Conservation (phyloP, 2,329 filamentous ascomycete species). For the Hortaea werneckii region DNA sequence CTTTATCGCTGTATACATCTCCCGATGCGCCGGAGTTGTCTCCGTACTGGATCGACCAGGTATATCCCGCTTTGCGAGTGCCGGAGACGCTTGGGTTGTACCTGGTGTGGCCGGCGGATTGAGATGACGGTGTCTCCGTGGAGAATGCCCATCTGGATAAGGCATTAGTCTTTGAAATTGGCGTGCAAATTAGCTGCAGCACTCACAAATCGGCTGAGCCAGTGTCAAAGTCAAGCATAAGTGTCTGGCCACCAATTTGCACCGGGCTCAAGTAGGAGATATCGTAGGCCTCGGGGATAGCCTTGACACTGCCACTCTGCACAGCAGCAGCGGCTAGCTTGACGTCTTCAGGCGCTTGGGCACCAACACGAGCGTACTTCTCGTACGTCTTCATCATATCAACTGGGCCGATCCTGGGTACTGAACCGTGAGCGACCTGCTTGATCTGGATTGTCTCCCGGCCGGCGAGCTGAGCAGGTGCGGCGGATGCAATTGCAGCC, state of each 20-base stretch:
- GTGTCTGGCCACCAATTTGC: conserved; percentile 50
- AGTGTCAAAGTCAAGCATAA: conserved; percentile 63
- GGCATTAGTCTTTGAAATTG: no score
- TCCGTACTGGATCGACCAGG: conserved; percentile 54
- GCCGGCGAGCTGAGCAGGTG: conserved; percentile 17
- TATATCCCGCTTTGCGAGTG: conserved; percentile 35
- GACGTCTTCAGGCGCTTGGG: conserved; percentile 16
- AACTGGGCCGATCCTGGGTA: conserved; percentile 28
- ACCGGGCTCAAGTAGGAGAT: conserved; percentile 43
- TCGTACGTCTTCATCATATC: conserved; percentile 30
- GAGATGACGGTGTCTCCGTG: conserved; percentile 40
- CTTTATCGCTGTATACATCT: conserved; percentile 55
- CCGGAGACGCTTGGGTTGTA: conserved; percentile 44
- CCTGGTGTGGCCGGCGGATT: conserved; percentile 45
- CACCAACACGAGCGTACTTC: conserved; percentile 26
- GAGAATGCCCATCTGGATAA: conserved; percentile 65
- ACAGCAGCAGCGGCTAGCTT: conserved; percentile 24
- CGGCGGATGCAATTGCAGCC: conserved; percentile 18
- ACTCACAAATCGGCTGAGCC: conserved; percentile 57
- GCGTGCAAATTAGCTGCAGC: no score
- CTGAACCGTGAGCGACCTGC: conserved; percentile 20
- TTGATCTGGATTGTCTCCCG: conserved; percentile 18
- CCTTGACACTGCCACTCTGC: conserved; percentile 29
- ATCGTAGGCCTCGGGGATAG: conserved; percentile 30
- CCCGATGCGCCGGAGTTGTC: conserved; percentile 55